Base-by-base conservation (phyloP, 139 green algal genomes). In the Auxenochlorella protothecoides region DNA sequence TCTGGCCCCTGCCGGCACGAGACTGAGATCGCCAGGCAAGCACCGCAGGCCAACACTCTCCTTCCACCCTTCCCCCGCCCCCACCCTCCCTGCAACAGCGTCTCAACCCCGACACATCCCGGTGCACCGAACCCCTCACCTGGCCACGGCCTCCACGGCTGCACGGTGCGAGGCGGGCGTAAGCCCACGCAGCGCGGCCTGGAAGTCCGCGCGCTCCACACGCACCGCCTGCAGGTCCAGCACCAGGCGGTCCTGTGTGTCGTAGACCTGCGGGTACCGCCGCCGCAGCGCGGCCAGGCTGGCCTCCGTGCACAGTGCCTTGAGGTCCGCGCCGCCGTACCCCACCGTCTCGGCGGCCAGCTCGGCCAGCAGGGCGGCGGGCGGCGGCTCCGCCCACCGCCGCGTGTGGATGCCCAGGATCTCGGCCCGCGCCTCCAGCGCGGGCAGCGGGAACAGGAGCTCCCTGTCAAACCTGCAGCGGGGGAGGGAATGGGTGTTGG, bases 241-340 rank as follows among this genome's bases (percentile, higher is more conserved):
- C 14, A 91, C 57, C 74, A 96, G 84, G 75, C 88, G 88, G 10
- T 90, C 76, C 60, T 95, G 83, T 13, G 63, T 85, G 6, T 86
- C 79, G 74, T 97, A 97, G 73, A 97, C 92, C 71, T 97, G 90
- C 0, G 93, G 93, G 78, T 96, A 97, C 57, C 76, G 77, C 3
- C 89, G 78, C 59, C 93, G 80, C 73, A 98, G 79, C 4, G 93
- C 92, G n/a, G 82, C 76, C 59, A 98, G 84, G 1, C 89, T 88
- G 3, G 93, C 92, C 84, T 98, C 93, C 2, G 93, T 91, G 78
- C 91, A 97, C 59, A 98, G 78, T 44, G 90, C 91, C 84, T 97
- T 97, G 52, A 98, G 77, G 84, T 98, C 93, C 5, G 93, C 93
- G 5, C 93, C 93, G 76, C 92, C 96, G 83, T 97, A 98, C 7